Evolutionary conservation across 176 grass and related monocot species (phyloP).

Genomic region (Lolium perenne): DNA sequence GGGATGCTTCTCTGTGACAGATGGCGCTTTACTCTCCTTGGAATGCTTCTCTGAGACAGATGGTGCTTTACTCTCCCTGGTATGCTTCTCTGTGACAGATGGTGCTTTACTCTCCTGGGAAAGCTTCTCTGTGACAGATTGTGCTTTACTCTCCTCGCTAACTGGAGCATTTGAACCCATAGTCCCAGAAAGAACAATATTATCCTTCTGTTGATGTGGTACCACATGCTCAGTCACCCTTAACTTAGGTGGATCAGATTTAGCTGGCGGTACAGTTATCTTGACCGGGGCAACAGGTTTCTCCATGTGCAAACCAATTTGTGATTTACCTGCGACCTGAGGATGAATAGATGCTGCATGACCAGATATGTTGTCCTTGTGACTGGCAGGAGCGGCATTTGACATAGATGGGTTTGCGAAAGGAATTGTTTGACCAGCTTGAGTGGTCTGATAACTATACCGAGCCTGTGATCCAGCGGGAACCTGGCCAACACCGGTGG

Average conservation of each 20-base stretch:
- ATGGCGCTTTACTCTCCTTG: slow-evolving; percentile 39
- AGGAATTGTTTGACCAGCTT: slow-evolving; percentile 50
- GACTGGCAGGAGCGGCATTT: slow-evolving; percentile 33
- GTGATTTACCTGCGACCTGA: slow-evolving; percentile 44
- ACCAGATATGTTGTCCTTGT: slow-evolving; percentile 37
- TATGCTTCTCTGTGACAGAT: slow-evolving; percentile 34
- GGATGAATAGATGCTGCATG: slow-evolving; percentile 32
- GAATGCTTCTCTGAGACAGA: slow-evolving; percentile 38
- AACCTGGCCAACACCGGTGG: slow-evolving; percentile 60
- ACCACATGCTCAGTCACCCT: slow-evolving; percentile 40
- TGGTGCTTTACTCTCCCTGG: slow-evolving; percentile 42
- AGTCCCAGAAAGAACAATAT: slow-evolving; percentile 40
- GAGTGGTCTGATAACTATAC: slow-evolving; percentile 54
- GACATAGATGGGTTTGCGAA: slow-evolving; percentile 54
- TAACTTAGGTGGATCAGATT: slow-evolving; percentile 59
- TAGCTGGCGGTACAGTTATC: slow-evolving; percentile 53
- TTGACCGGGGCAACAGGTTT: slow-evolving; percentile 51
- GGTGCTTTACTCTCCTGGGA: slow-evolving; percentile 44
- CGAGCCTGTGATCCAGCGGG: slow-evolving; percentile 59
- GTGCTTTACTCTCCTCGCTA: slow-evolving; percentile 41
- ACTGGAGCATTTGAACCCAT: slow-evolving; percentile 36
- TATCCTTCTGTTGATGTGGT: slow-evolving; percentile 41
- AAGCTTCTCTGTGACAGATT: slow-evolving; percentile 33
- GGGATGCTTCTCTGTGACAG: slow-evolving; percentile 32
- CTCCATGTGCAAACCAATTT: slow-evolving; percentile 41